Conservation (phyloP, 2,329 filamentous ascomycete genomes). For the Penicillium sp. region DNA sequence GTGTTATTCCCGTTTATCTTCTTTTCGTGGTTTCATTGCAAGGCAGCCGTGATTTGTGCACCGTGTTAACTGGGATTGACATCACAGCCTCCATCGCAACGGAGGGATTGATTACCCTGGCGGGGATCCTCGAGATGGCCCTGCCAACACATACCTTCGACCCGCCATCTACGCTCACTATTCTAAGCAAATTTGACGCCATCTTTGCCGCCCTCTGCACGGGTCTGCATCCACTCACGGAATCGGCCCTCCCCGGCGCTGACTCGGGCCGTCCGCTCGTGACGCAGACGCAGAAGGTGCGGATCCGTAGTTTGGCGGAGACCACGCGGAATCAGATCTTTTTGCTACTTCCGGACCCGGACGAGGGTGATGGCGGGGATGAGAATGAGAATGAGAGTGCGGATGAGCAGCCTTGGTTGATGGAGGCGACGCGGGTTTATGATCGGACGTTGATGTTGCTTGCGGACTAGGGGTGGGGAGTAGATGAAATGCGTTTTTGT, state of each 20-base stretch:
- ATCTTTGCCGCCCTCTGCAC: conserved; percentile 74
- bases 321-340: conserved; percentile 54
- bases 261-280: conserved; percentile 53
- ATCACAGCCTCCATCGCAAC: conserved; percentile 70
- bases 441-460: conserved; percentile 74
- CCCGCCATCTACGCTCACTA: conserved; percentile 64
- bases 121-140: conserved; percentile 68
- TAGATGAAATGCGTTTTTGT: too few species aligned
- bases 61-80: not conserved
- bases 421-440: conserved; percentile 74
- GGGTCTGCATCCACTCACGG: conserved; percentile 64
- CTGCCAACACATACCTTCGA: conserved; percentile 68
- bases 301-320: conserved; percentile 77
- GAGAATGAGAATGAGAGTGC: conserved; percentile 47
- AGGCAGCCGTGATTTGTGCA: too few species aligned
- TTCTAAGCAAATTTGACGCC: conserved; percentile 76
- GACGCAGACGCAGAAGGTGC: conserved; percentile 82
- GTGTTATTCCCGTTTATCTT: too few species aligned
- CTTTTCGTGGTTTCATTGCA: too few species aligned
- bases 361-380: conserved; percentile 27
- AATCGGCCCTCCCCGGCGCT: conserved; percentile 67
- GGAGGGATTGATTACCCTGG: conserved; percentile 76
- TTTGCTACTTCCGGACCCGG: conserved; percentile 11
- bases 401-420: conserved; percentile 53
- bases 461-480: conserved; percentile 58